A percentile compares a stretch with the other conserved stretches of the same genome.
phyloP scores from a whole-genome alignment of 768 basidiomycete genomes.

The Rhizopogon roseolus region DNA sequence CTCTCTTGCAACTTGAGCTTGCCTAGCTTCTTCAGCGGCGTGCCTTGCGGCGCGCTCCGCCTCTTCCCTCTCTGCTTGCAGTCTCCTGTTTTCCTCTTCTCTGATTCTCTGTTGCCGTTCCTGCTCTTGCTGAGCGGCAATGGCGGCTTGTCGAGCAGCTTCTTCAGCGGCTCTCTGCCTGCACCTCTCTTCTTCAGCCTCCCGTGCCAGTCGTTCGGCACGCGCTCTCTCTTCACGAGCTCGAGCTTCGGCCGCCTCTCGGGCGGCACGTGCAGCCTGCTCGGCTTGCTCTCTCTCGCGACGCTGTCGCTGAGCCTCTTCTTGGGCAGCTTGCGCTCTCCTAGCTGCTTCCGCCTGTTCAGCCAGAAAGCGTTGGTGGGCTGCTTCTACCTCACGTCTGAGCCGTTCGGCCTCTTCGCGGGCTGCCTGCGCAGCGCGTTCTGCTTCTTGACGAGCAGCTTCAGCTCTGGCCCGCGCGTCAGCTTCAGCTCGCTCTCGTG shows the following conservation, averaged over 20 bases:
- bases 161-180: slow-evolving; percentile 15
- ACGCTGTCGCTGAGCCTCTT: slow-evolving; percentile 19
- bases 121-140: slow-evolving; percentile 20
- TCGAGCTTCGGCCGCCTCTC: slow-evolving; percentile 17
- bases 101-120: slow-evolving; percentile 14
- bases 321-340: slow-evolving; percentile 16
- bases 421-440: slow-evolving; percentile 20
- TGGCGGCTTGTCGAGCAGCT: slow-evolving; percentile 17
- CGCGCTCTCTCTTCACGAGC: slow-evolving; percentile 20
- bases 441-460: slow-evolving; percentile 12
- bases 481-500: slow-evolving; percentile 13
- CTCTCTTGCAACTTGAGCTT: slow-evolving; percentile 15
- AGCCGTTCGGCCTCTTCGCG: slow-evolving; percentile 18
- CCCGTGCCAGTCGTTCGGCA: slow-evolving; percentile 11
- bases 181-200: slow-evolving; percentile 17
- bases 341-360: slow-evolving; percentile 3
- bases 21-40: slow-evolving; percentile 18
- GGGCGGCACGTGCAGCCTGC: slow-evolving; percentile 17
- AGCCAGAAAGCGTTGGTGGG: not conserved
- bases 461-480: slow-evolving; percentile 1
- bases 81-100: slow-evolving; percentile 8
- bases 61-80: slow-evolving; percentile 9
- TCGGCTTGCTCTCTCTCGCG: slow-evolving; percentile 16
- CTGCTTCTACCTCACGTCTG: not conserved
- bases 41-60: slow-evolving; percentile 20